Evolutionary conservation across 208 protist genomes (phyloP).

Genomic region (Trypanosoma platydactyli): DNA sequence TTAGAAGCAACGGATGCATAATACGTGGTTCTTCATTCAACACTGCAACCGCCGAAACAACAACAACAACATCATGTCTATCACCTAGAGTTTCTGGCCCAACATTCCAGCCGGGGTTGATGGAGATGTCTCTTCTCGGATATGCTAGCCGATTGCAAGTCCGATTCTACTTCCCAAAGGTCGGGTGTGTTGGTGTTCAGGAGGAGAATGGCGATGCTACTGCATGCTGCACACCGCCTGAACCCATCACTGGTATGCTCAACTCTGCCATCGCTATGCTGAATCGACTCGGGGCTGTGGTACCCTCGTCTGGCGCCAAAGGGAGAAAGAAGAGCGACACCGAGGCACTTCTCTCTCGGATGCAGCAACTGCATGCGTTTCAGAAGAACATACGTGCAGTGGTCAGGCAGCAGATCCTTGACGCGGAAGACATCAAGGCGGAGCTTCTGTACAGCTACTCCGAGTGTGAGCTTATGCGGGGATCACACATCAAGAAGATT

Average conservation of each 20-base stretch:
- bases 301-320: background rate
- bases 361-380: constrained; percentile 68
- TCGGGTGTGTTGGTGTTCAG: background rate
- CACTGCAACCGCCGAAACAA: no score
- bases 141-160: constrained; percentile 20
- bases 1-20: constrained; percentile 19
- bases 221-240: background rate
- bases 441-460: constrained; percentile 41
- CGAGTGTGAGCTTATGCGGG: constrained; percentile 31
- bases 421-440: constrained; percentile 81
- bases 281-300: constrained; percentile 3
- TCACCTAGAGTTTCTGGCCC: no score
- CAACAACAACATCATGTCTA: no score
- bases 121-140: constrained; percentile 10
- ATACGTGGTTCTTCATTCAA: no score
- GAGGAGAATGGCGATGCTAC: background rate
- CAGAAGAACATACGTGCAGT: constrained; percentile 49
- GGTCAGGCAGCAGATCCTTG: constrained; percentile 84
- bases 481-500: constrained; percentile 46
- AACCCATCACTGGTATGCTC: background rate
- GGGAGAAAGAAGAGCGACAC: background rate
- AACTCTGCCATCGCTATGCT: background rate
- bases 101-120: no score
- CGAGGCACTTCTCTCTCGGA: constrained; percentile 31
- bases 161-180: constrained; percentile 24